These are phyloP conservation scores for Claviceps citrina DNA, from an alignment of 2,329 filamentous ascomycete genomes.

Conservation along the genomic window DNA sequence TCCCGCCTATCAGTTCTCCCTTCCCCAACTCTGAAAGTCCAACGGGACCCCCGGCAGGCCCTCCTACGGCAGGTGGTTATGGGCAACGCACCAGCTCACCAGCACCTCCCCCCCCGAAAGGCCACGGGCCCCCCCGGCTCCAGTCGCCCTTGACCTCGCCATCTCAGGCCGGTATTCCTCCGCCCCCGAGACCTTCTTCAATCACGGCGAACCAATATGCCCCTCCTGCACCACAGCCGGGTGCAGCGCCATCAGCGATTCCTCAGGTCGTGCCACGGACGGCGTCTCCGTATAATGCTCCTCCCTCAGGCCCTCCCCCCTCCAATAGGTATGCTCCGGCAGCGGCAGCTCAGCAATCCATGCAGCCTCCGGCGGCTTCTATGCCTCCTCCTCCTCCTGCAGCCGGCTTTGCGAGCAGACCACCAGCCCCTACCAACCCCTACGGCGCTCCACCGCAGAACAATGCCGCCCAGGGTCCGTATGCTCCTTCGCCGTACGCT, in stretches of 20 bases:
- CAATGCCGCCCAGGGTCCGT: conserved; percentile 21
- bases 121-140: conserved; percentile 50
- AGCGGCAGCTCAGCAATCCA: conserved; percentile 38
- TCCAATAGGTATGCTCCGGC: conserved; percentile 62
- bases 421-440: conserved; percentile 27
- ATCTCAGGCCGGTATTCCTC: conserved; percentile 33
- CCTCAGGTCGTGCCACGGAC: conserved; percentile 54
- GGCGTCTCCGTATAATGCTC: conserved; percentile 73
- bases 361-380: conserved; percentile 25
- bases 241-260: conserved; percentile 43
- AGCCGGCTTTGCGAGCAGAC: conserved; percentile 22
- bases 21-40: conserved; percentile 51
- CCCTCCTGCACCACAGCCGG: conserved; percentile 43
- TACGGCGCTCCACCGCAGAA: conserved; percentile 33
- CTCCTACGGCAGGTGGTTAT: conserved; percentile 33
- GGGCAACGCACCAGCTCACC: conserved; percentile 53
- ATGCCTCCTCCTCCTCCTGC: conserved; percentile 26
- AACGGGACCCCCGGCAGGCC: conserved; percentile 20
- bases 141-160: conserved; percentile 52
- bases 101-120: conserved; percentile 66
- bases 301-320: conserved; percentile 53
- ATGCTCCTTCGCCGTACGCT: conserved; percentile 18
- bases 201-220: conserved; percentile 44
- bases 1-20: conserved; percentile 55
- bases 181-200: conserved; percentile 41